Evolutionary conservation across 2,329 filamentous ascomycete species (phyloP).

Genomic region (Helotiales sp.): DNA sequence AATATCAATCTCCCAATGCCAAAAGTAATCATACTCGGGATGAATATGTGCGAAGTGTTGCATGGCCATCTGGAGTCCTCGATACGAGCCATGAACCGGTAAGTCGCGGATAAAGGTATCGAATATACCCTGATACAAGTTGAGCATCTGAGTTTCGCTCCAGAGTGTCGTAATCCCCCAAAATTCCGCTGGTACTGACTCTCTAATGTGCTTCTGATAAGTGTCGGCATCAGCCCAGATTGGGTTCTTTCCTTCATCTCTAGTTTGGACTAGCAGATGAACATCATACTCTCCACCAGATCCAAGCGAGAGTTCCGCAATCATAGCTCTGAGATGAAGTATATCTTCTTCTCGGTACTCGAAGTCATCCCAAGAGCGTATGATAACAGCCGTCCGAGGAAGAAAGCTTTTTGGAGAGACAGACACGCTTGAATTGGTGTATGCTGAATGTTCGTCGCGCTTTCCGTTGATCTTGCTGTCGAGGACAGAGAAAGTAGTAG

Average conservation of each 20-base stretch:
- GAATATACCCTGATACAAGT: constrained; percentile 84
- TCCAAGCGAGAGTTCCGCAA: constrained; percentile 76
- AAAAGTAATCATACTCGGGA: constrained; percentile 87
- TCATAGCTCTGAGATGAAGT: constrained; percentile 79
- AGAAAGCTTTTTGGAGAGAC: constrained; percentile 32
- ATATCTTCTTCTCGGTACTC: constrained; percentile 78
- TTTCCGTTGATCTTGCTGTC: neutral
- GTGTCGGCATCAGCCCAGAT: constrained; percentile 74
- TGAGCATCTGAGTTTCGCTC: constrained; percentile 91
- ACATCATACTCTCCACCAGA: constrained; percentile 87
- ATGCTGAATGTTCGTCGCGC: neutral
- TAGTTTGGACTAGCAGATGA: constrained; percentile 82
- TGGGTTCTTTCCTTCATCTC: constrained; percentile 72
- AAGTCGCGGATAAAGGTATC: constrained; percentile 71
- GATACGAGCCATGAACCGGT: constrained; percentile 88
- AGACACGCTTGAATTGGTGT: constrained; percentile 3
- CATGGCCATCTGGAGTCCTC: constrained; percentile 90
- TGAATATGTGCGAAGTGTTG: constrained; percentile 89
- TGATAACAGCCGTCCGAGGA: constrained; percentile 72
- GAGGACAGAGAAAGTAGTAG: constrained; percentile 24
- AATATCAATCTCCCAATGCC: constrained; percentile 96
- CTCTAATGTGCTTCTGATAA: constrained; percentile 66
- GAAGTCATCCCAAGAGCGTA: constrained; percentile 82
- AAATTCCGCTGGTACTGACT: constrained; percentile 80
- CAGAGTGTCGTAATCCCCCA: constrained; percentile 85